A percentile compares a stretch with the other conserved stretches of the same genome.
These are phyloP conservation scores for Pleurotus djamor DNA, from an alignment of 768 basidiomycete genomes.

Conservation along the genomic window DNA sequence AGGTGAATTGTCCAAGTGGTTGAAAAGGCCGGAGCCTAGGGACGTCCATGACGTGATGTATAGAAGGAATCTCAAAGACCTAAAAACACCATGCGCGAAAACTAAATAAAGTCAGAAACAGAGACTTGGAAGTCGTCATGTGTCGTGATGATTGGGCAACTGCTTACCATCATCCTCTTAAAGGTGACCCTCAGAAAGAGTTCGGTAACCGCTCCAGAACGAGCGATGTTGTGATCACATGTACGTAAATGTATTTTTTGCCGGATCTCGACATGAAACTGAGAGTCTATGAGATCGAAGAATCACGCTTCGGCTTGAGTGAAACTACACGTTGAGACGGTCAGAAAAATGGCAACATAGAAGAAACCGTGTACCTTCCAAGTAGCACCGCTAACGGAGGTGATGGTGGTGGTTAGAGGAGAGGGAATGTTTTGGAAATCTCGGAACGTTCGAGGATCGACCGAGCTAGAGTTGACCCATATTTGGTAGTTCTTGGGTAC, in stretches of 20 bases:
- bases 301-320: not conserved
- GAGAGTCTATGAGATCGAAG: not conserved
- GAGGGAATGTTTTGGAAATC: not conserved
- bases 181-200: not conserved
- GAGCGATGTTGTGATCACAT: slow-evolving; percentile 7
- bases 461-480: not conserved
- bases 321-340: not conserved
- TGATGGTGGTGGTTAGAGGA: not conserved
- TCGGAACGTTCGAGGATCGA: not conserved
- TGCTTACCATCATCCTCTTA: not conserved
- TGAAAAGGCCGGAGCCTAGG: not conserved
- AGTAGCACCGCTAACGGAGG: not conserved
- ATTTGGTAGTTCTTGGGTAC: slow-evolving; percentile 2
- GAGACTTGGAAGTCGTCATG: slow-evolving; percentile 1
- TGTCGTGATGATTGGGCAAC: slow-evolving; percentile 4
- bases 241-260: slow-evolving; percentile 6
- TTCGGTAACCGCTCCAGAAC: slow-evolving; percentile 3
- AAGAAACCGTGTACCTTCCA: not conserved
- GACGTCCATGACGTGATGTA: not conserved
- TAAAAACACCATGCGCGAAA: not conserved
- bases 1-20: not conserved
- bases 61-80: not conserved
- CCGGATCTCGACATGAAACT: slow-evolving; percentile 5
- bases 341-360: not conserved
- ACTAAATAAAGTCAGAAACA: not conserved